Conservation (phyloP, 805 yeast genomes). For the Candida khao-thaluensis region DNA sequence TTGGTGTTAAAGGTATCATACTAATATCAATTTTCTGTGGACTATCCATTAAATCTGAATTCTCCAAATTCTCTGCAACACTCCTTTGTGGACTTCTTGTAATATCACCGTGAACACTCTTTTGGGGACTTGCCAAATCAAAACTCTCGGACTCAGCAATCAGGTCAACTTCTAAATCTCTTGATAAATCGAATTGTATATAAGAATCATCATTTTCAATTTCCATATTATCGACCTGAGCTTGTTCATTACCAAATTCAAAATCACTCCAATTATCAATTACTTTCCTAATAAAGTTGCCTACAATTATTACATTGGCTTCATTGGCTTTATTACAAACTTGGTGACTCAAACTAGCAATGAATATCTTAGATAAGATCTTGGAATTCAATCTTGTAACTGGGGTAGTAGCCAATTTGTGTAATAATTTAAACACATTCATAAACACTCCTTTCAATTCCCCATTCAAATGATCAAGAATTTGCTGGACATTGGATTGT, state of each 20-base stretch:
- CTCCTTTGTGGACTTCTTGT: neutral
- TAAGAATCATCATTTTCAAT: conserved; percentile 27
- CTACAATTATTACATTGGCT: conserved; percentile 50
- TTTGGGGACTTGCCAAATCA: too few relatives aligned
- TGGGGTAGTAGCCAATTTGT: conserved; percentile 35
- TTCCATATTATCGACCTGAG: conserved; percentile 1
- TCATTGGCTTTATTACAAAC: conserved; percentile 35
- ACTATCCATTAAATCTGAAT: neutral
- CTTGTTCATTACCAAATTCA: conserved; percentile 12
- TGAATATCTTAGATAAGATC: conserved; percentile 46
- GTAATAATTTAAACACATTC: conserved; percentile 42
- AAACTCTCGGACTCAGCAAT: too few relatives aligned
- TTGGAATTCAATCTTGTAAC: conserved; percentile 44
- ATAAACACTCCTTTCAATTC: conserved; percentile 20
- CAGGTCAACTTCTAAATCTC: too few relatives aligned
- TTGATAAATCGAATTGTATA: conserved; percentile 31
- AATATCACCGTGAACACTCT: too few relatives aligned
- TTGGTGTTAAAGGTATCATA: conserved; percentile 1
- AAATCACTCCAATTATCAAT: conserved; percentile 46
- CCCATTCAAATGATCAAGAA: conserved; percentile 11
- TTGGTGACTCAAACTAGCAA: conserved; percentile 58
- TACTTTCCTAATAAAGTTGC: conserved; percentile 52
- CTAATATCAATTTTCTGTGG: conserved; percentile 9
- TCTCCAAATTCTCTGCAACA: conserved; percentile 13
- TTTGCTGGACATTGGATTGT: conserved; percentile 13